Evolutionary conservation across 2,329 filamentous ascomycete genomes (phyloP).

Genomic region (Falciphora oryzae): DNA sequence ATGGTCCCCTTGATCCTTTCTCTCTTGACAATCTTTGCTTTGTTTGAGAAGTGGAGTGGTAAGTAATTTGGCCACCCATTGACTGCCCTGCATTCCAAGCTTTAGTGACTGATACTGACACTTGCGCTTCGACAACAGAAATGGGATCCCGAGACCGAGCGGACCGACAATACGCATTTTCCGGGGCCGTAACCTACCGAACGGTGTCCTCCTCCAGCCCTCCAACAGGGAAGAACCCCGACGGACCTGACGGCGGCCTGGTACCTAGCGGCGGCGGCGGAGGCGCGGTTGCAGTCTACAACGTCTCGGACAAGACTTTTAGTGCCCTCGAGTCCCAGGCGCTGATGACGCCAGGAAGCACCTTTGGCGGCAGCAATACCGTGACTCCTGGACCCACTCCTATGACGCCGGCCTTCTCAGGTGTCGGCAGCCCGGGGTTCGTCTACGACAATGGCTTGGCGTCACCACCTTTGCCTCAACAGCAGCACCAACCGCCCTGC

Average conservation of each 20-base stretch:
- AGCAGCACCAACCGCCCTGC: not conserved
- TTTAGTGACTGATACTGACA: too few species aligned
- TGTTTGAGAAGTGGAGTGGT: slow-evolving; percentile 25
- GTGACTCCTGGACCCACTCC: not conserved
- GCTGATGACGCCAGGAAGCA: not conserved
- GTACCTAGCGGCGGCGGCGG: too few species aligned
- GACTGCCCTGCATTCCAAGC: too few species aligned
- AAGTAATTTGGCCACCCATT: slow-evolving; percentile 3
- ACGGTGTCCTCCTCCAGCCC: not conserved
- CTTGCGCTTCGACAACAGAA: not conserved
- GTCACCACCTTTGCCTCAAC: not conserved
- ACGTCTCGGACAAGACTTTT: not conserved
- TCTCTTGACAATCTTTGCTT: slow-evolving; percentile 25
- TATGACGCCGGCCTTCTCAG: not conserved
- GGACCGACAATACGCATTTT: not conserved
- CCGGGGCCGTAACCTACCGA: not conserved
- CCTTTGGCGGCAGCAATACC: not conserved
- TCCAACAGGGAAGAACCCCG: not conserved
- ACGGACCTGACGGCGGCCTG: too few species aligned
- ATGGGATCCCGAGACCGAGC: not conserved
- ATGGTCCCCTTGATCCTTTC: slow-evolving; percentile 28
- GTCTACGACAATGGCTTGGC: not conserved
- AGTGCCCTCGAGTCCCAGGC: not conserved
- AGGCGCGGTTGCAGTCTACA: not conserved
- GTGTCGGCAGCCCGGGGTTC: not conserved